Percentiles rank a stretch among this genome's conserved stretches.
phyloP scores from a whole-genome alignment of 129 eudicot species.

The Helianthus tuberosus region DNA sequence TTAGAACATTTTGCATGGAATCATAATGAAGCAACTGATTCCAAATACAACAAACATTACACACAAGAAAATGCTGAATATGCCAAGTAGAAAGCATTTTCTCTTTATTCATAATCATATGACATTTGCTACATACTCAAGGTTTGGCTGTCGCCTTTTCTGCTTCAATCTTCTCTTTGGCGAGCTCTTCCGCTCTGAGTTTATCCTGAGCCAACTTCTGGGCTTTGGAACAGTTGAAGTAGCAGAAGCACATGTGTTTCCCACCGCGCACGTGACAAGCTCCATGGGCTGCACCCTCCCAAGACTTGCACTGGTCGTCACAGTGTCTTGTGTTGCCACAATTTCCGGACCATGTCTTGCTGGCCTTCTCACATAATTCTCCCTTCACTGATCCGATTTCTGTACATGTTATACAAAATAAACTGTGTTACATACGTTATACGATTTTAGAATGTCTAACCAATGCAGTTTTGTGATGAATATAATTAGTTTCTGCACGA shows the following conservation, averaged over 20 bases:
- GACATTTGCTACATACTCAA: not conserved
- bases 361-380: slow-evolving; percentile 33
- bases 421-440: not conserved
- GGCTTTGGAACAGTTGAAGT: slow-evolving; percentile 24
- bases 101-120: not conserved
- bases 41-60: not conserved
- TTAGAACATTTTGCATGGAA: too few relatives aligned
- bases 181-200: slow-evolving; percentile 23
- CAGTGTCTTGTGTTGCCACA: slow-evolving; percentile 35
- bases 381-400: slow-evolving; percentile 10
- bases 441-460: not conserved
- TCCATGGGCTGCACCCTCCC: slow-evolving; percentile 41
- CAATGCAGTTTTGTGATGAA: too few relatives aligned
- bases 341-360: slow-evolving; percentile 40
- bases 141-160: not conserved
- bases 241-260: slow-evolving; percentile 40
- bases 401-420: not conserved
- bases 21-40: not conserved
- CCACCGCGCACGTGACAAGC: slow-evolving; percentile 24
- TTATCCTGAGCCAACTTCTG: slow-evolving; percentile 16
- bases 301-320: slow-evolving; percentile 33
- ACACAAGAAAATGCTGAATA: slow-evolving; percentile 4
- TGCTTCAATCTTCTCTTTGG: slow-evolving; percentile 10
- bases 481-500: too few relatives aligned
- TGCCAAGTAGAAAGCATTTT: too few relatives aligned